Evolutionary conservation across 2,329 filamentous ascomycete species (phyloP), one percentile per base, ranked within the genome.

Genomic region (Neopestalotiopsis clavispora): DNA sequence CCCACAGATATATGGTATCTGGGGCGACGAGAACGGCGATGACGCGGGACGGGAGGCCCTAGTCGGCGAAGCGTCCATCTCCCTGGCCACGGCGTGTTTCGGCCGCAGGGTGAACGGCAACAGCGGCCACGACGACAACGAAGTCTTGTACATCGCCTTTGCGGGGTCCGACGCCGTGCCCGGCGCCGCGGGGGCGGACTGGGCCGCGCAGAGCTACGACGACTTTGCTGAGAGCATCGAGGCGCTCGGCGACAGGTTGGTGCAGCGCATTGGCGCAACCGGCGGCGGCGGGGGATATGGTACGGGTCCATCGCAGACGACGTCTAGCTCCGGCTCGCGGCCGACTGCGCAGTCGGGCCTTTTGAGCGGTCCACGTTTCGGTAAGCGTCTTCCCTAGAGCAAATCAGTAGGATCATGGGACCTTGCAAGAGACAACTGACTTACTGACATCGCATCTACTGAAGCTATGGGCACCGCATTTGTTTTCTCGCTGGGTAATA

Each of bases 1-100:
- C 60, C 1, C 34, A 3, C 20, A 65, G 62, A 32, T 65, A 14
- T 65, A 65, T 32, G 62, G 62, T 40, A 49, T 65, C 42, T 65
- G 62, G 62, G 62, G 62, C 30, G 62, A 65, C 30, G 38, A 65
- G 40, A 65, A 65, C 23, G 38, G 40, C 23, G 62, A 65, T 23
- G 45, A 65, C n/a, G 59, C 23, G 23, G 23, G 23, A 28, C 23
- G 32, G 12, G 59, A 34, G 23, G 14, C 59, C n/a, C 4, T 49
- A 9, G 62, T 65, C 12, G 62, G 62, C 62, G 45, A 56, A n/a
- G 62, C 62, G 14, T 49, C 62, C 13, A 56, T 65, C 9, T 49
- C 40, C 6, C 23, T 65, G 23, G 62, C 40, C 20, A 65, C 62
- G 12, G 40, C 23, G 6, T 65, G 62, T n/a, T 65, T 49, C 20